Evolutionary conservation across 208 protist species (phyloP).

Genomic region (Trypanosoma platydactyli): DNA sequence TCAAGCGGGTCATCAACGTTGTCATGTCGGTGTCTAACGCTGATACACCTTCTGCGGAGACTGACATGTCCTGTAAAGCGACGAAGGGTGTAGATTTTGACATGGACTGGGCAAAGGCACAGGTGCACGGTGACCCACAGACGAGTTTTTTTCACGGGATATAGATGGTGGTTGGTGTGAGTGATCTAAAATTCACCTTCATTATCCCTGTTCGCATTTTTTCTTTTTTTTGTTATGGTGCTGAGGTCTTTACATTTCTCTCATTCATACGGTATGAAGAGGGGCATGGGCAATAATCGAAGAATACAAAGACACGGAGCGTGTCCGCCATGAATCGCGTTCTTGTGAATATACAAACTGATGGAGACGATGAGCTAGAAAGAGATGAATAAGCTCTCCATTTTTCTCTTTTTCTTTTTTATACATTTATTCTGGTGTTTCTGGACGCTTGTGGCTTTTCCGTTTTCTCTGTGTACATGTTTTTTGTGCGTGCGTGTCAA

Average conservation of each 20-base stretch:
- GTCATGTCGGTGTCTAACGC: constrained; percentile 15
- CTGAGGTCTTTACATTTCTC: too few relatives aligned
- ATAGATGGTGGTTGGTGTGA: background rate
- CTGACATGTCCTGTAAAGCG: background rate
- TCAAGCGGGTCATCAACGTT: constrained; percentile 25
- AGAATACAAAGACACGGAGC: too few relatives aligned
- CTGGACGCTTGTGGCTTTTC: too few relatives aligned
- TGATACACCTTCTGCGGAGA: background rate
- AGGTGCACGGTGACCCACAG: background rate
- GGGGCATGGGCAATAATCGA: too few relatives aligned
- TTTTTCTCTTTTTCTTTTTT: too few relatives aligned
- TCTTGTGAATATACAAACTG: too few relatives aligned
- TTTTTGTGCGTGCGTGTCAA: constrained; percentile 6
- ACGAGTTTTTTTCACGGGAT: constrained; percentile 20
- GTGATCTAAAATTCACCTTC: background rate
- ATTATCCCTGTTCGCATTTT: background rate
- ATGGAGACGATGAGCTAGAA: too few relatives aligned
- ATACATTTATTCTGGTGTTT: too few relatives aligned
- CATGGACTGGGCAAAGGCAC: constrained; percentile 25
- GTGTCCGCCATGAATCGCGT: too few relatives aligned
- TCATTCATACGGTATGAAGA: too few relatives aligned
- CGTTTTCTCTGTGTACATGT: background rate
- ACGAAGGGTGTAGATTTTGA: constrained; percentile 18
- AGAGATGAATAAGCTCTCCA: too few relatives aligned
- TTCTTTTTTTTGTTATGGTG: background rate